These are phyloP conservation scores for Tricholoma bakamatsutake DNA, from an alignment of 768 basidiomycete genomes.

Conservation along the genomic window DNA sequence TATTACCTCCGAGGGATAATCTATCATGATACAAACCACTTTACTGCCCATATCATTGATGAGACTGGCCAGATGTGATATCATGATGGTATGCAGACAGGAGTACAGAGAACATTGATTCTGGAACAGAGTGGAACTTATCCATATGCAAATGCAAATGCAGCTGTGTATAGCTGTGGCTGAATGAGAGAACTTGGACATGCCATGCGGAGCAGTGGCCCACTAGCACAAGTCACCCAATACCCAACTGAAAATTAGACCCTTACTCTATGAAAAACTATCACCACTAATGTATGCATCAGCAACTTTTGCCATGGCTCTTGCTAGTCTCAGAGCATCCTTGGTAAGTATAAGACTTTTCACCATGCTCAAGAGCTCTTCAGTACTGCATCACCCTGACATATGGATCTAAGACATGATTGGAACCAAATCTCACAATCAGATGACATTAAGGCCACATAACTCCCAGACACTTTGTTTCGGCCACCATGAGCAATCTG, in stretches of 20 bases:
- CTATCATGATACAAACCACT: too few relatives aligned
- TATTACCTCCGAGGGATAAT: too few relatives aligned
- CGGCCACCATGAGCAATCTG: slow-evolving; percentile 11
- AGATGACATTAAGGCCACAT: slow-evolving; percentile 9
- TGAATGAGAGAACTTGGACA: too few relatives aligned
- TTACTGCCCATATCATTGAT: too few relatives aligned
- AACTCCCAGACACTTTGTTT: slow-evolving; percentile 6
- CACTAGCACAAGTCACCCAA: neutral
- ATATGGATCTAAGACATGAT: neutral
- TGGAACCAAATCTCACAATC: slow-evolving; percentile 18
- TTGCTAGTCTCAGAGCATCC: neutral
- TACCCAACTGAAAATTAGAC: neutral
- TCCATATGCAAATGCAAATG: too few relatives aligned
- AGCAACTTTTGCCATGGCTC: neutral
- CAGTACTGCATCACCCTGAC: slow-evolving; percentile 1
- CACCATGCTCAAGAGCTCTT: neutral
- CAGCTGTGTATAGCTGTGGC: too few relatives aligned
- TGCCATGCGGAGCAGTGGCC: too few relatives aligned
- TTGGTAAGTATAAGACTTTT: neutral
- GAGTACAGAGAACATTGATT: too few relatives aligned
- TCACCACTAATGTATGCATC: neutral
- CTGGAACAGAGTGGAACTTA: too few relatives aligned
- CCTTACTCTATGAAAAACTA: neutral
- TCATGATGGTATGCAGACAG: too few relatives aligned
- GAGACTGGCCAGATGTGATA: too few relatives aligned